phyloP scores from a whole-genome alignment of 345 rosid species.

The Eucalyptus polyanthemos region DNA sequence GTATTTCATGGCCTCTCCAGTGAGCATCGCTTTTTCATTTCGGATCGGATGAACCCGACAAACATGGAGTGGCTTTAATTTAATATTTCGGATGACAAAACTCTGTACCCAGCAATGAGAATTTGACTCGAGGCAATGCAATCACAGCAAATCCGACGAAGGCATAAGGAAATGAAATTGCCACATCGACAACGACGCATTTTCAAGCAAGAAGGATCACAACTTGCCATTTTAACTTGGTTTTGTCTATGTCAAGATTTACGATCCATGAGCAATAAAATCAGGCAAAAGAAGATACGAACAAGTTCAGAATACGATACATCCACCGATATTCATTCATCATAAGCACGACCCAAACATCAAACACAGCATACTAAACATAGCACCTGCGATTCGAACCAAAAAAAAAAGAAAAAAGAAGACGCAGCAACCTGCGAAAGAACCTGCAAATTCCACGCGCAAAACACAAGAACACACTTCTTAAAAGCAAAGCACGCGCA shows the following conservation, averaged over 20 bases:
- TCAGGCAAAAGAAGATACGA: background rate
- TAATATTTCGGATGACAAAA: no score
- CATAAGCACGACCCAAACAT: background rate
- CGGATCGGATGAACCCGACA: no score
- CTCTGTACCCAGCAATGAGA: no score
- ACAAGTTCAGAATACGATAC: accelerated
- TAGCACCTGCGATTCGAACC: background rate
- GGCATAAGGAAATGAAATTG: background rate
- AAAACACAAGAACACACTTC: background rate
- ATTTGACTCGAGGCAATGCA: no score
- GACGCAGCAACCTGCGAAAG: background rate
- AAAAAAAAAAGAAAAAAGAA: no score
- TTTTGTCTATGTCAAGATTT: accelerated
- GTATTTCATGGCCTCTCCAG: accelerated
- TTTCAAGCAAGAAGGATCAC: background rate
- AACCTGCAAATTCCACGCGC: background rate
- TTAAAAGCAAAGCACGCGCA: background rate
- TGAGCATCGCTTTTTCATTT: no score
- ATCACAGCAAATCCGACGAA: accelerated
- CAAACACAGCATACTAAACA: background rate
- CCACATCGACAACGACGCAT: background rate
- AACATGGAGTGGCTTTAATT: background rate
- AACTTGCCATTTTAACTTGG: accelerated
- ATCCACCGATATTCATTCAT: background rate
- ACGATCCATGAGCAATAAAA: background rate